Percentiles rank a stretch among this genome's conserved stretches.
These are phyloP conservation scores for Neurospora pannonica DNA, from an alignment of 495 filamentous ascomycete species.

Conservation along the genomic window DNA sequence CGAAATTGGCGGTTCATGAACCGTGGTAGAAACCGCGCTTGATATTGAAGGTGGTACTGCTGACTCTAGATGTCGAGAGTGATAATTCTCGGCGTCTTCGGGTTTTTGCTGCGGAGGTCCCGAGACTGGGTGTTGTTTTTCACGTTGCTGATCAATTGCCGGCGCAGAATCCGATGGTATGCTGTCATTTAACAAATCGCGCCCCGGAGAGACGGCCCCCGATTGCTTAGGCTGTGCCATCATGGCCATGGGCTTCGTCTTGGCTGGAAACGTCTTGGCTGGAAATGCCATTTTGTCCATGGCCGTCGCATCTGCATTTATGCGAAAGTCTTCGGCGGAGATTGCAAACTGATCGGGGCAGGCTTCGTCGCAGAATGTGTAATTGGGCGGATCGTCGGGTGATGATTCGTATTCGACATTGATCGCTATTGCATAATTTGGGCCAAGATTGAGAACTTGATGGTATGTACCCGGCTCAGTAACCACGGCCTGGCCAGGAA, in stretches of 20 bases:
- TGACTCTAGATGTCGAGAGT: background rate
- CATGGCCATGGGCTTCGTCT: background rate
- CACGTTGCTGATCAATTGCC: background rate
- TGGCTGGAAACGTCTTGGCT: background rate
- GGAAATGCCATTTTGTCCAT: background rate
- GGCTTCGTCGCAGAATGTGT: conserved; percentile 17
- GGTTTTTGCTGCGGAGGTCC: background rate
- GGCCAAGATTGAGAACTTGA: conserved; percentile 25
- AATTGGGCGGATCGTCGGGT: conserved; percentile 17
- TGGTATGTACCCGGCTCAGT: conserved; percentile 27
- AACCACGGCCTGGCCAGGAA: conserved; percentile 23
- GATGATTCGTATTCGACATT: conserved; percentile 26
- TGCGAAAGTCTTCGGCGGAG: conserved; percentile 17
- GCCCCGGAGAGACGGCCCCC: background rate
- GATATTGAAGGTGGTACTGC: background rate
- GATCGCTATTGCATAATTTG: conserved; percentile 25
- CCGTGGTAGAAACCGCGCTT: background rate
- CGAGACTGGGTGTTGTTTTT: background rate
- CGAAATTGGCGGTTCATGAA: background rate
- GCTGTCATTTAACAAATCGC: background rate
- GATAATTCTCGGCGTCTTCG: background rate
- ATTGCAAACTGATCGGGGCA: conserved; percentile 24
- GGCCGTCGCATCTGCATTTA: background rate
- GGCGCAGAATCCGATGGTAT: background rate
- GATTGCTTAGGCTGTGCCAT: background rate